Percentiles rank a stretch among this genome's conserved stretches.
These are phyloP conservation scores for Zizania latifolia DNA, from an alignment of 176 grass and related monocot genomes.

Conservation along the genomic window DNA sequence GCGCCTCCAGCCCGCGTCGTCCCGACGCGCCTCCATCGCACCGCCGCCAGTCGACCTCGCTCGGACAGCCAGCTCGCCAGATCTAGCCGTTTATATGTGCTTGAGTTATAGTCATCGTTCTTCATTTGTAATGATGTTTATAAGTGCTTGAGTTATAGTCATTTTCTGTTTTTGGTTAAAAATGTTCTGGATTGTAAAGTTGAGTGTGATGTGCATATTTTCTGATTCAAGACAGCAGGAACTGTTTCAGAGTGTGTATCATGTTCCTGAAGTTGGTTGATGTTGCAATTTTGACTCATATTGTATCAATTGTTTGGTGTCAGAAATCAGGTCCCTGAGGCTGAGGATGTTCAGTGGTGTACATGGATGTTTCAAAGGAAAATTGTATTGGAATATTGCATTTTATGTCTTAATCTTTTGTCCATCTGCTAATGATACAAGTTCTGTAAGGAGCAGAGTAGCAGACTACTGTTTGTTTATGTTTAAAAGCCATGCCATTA, in stretches of 20 bases:
- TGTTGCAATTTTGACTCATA: conserved; percentile 8
- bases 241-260: not conserved
- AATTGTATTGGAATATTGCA: not conserved
- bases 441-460: not conserved
- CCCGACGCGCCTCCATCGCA: too few relatives aligned
- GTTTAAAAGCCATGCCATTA: not conserved
- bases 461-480: not conserved
- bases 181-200: too few relatives aligned
- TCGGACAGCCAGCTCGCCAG: too few relatives aligned
- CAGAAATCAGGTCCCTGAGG: not conserved
- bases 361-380: not conserved
- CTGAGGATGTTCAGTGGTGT: not conserved
- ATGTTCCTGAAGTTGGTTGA: not conserved
- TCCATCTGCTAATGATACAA: not conserved
- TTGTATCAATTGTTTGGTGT: not conserved
- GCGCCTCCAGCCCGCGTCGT: too few relatives aligned
- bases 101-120: too few relatives aligned
- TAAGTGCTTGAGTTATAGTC: too few relatives aligned
- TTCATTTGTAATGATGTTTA: too few relatives aligned
- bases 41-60: too few relatives aligned
- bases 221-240: too few relatives aligned
- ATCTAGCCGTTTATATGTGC: too few relatives aligned
- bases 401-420: not conserved
- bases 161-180: too few relatives aligned
- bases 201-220: too few relatives aligned